Conservation (phyloP, 1,284 basidiomycete species). For the Fistulina hepatica region DNA sequence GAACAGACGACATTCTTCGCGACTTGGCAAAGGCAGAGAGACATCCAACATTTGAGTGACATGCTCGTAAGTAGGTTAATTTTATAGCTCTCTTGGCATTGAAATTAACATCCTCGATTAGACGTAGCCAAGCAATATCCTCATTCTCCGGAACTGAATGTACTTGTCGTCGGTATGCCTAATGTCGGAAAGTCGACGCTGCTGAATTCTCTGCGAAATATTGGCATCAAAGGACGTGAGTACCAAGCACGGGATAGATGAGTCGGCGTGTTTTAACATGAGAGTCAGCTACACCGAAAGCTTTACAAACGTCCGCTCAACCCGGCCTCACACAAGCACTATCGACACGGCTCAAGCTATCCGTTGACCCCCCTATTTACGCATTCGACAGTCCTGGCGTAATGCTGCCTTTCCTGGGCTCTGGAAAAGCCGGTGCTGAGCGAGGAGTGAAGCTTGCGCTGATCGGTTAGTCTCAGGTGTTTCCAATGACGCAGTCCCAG, state of each 20-base stretch:
- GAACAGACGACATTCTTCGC: conserved; percentile 58
- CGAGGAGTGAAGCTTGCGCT: conserved; percentile 87
- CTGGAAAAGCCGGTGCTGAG: conserved; percentile 75
- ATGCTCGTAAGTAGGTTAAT: conserved; percentile 59
- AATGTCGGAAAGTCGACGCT: conserved; percentile 97
- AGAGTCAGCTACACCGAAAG: conserved; percentile 45
- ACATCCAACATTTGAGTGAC: conserved; percentile 52
- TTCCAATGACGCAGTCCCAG: conserved; percentile 8
- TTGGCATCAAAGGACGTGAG: conserved; percentile 80
- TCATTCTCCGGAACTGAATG: conserved; percentile 66
- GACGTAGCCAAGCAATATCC: conserved; percentile 61
- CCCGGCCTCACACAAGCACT: conserved; percentile 82
- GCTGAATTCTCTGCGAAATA: conserved; percentile 83
- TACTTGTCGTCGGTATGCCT: conserved; percentile 94
- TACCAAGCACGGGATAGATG: too few species aligned
- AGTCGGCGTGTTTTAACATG: conserved; percentile 7
- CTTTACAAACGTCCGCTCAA: conserved; percentile 79
- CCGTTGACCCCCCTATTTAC: conserved; percentile 74
- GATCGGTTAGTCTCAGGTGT: conserved; percentile 54
- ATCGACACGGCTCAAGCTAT: conserved; percentile 76
- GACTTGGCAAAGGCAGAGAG: conserved; percentile 54
- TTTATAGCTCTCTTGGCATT: conserved; percentile 6
- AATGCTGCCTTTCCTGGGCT: conserved; percentile 94
- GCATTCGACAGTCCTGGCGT: conserved; percentile 95
- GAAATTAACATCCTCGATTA: conserved; percentile 21